phyloP scores from a whole-genome alignment of 495 filamentous ascomycete genomes.

The Lichina pygmaea region DNA sequence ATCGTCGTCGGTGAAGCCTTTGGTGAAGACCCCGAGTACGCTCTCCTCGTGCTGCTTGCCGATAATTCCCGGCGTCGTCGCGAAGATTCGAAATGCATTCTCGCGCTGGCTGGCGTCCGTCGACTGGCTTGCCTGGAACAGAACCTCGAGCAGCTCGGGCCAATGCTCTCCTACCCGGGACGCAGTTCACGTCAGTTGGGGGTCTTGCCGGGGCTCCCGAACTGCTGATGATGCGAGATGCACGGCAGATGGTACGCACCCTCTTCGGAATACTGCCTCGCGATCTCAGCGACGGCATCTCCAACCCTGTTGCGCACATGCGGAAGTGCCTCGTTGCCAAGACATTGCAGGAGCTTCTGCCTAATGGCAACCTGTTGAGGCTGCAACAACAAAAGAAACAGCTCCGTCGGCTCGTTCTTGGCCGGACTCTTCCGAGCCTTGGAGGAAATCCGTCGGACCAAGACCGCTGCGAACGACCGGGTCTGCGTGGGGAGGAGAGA shows the following conservation, averaged over 20 bases:
- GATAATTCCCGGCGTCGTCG: constrained; percentile 85
- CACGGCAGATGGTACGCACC: constrained; percentile 25
- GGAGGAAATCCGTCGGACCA: constrained; percentile 80
- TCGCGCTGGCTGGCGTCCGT: constrained; percentile 58
- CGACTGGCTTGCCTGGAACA: constrained; percentile 75
- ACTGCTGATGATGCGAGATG: background rate
- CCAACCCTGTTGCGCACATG: constrained; percentile 80
- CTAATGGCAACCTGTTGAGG: constrained; percentile 55
- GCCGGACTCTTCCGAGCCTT: constrained; percentile 53
- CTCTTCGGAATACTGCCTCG: constrained; percentile 77
- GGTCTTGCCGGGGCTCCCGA: background rate
- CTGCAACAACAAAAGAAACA: constrained; percentile 47
- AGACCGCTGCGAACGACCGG: constrained; percentile 72
- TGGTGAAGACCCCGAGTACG: constrained; percentile 59
- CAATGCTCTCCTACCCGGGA: constrained; percentile 41
- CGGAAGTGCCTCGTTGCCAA: constrained; percentile 39
- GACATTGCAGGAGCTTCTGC: constrained; percentile 48
- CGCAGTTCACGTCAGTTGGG: too few species aligned
- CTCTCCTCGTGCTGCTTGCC: constrained; percentile 81
- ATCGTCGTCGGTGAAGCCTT: constrained; percentile 74
- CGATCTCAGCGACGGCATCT: constrained; percentile 85
- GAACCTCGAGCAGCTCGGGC: constrained; percentile 63
- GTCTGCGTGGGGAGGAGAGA: constrained; percentile 20
- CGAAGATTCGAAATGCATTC: constrained; percentile 78
- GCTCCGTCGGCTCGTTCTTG: constrained; percentile 44